Evolutionary conservation across 2,329 filamentous ascomycete genomes (phyloP).

Genomic region (Neoascochyta sp.): DNA sequence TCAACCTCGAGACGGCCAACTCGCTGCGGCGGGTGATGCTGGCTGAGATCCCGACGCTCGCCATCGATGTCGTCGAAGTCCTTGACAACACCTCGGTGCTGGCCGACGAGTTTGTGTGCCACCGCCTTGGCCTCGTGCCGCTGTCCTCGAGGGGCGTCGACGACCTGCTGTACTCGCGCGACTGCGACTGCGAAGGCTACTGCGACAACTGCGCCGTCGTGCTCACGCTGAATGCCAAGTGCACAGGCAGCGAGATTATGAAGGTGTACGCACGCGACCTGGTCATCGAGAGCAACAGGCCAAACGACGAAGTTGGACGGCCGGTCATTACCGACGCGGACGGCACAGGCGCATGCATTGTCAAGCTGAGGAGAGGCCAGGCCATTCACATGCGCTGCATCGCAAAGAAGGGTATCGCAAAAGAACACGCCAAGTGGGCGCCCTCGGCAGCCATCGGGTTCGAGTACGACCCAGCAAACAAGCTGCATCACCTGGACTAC

Average conservation of each 20-base stretch:
- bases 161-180: constrained; percentile 77
- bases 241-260: constrained; percentile 82
- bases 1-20: constrained; percentile 90
- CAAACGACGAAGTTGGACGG: constrained; percentile 71
- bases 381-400: constrained; percentile 87
- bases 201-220: constrained; percentile 89
- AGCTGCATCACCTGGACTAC: constrained; percentile 83
- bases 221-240: constrained; percentile 79
- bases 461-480: constrained; percentile 98
- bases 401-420: constrained; percentile 97
- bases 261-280: constrained; percentile 91
- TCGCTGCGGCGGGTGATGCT: constrained; percentile 86
- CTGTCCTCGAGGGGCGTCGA: constrained; percentile 81
- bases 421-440: constrained; percentile 98
- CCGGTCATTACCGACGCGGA: constrained; percentile 83
- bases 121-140: constrained; percentile 86
- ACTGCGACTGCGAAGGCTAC: constrained; percentile 95
- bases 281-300: constrained; percentile 64
- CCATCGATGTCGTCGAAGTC: constrained; percentile 91
- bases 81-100: constrained; percentile 92
- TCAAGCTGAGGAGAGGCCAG: constrained; percentile 85
- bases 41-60: constrained; percentile 89
- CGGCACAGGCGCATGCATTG: constrained; percentile 77
- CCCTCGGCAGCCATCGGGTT: constrained; percentile 90
- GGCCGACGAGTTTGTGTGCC: constrained; percentile 91